These are phyloP conservation scores for Cerioporus squamosus DNA, from an alignment of 1,284 basidiomycete genomes.

Conservation along the genomic window DNA sequence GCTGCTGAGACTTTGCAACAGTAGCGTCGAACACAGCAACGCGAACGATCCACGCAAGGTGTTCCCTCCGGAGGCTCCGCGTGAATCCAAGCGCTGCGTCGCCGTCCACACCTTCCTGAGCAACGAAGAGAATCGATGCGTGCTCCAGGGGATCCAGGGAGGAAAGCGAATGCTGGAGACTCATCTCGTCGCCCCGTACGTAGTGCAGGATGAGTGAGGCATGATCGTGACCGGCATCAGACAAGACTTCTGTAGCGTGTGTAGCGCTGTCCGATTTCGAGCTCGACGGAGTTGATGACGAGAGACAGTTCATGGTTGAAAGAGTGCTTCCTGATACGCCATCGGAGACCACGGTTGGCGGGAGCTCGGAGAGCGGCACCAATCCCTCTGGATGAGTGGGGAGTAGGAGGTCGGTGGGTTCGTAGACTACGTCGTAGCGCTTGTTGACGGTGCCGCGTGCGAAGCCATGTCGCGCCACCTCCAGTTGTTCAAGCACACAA, in stretches of 20 bases:
- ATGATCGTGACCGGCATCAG: not conserved
- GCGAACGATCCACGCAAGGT: constrained; percentile 20
- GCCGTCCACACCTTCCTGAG: constrained; percentile 15
- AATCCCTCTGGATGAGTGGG: not conserved
- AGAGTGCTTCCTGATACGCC: too few relatives aligned
- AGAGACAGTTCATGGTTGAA: too few relatives aligned
- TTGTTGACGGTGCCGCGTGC: constrained; percentile 5
- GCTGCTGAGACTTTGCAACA: not conserved
- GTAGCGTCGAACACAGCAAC: constrained; percentile 15
- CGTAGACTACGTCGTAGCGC: constrained; percentile 21
- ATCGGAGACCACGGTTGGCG: too few relatives aligned
- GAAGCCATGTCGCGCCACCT: constrained; percentile 20
- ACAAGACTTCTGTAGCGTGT: too few relatives aligned
- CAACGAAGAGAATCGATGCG: constrained; percentile 19
- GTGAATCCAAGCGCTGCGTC: constrained; percentile 24
- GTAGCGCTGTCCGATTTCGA: not conserved
- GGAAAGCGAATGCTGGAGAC: constrained; percentile 14
- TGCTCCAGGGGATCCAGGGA: constrained; percentile 14
- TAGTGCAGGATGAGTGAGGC: constrained; percentile 16
- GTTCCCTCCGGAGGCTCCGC: constrained; percentile 22
- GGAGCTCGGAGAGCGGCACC: too few relatives aligned
- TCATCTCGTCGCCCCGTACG: constrained; percentile 18
- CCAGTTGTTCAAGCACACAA: constrained; percentile 19
- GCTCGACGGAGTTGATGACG: not conserved
- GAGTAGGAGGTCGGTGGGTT: not conserved